A percentile compares a stretch with the other conserved stretches of the same genome.
Evolutionary conservation across 768 basidiomycete species (phyloP).

Genomic region (Serpula lacrymans): DNA sequence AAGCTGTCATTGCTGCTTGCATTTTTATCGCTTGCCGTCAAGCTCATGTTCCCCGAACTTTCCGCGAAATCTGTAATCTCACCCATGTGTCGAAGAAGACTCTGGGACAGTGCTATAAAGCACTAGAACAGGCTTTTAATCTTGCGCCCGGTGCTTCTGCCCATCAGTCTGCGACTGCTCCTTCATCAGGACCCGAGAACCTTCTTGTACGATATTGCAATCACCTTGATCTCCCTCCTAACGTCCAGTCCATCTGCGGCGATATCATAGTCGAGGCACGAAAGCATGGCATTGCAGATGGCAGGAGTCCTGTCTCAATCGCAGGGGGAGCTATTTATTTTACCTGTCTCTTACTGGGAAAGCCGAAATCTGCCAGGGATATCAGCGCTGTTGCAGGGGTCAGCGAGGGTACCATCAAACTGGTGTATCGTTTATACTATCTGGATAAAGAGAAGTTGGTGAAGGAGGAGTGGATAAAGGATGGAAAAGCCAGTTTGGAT

Average conservation of each 20-base stretch:
- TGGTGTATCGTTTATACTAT: constrained; percentile 82
- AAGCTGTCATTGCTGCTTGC: constrained; percentile 94
- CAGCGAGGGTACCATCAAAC: constrained; percentile 91
- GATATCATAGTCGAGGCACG: constrained; percentile 82
- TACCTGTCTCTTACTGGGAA: constrained; percentile 78
- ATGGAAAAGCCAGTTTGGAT: constrained; percentile 58
- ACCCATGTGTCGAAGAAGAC: constrained; percentile 94
- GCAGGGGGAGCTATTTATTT: constrained; percentile 97
- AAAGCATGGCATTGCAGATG: constrained; percentile 86
- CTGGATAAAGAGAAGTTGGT: constrained; percentile 72
- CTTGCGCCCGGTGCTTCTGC: constrained; percentile 78
- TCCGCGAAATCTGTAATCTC: constrained; percentile 92
- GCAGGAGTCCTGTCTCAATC: constrained; percentile 94
- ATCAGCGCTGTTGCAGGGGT: constrained; percentile 91
- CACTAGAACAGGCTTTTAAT: constrained; percentile 85
- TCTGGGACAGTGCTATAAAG: constrained; percentile 90
- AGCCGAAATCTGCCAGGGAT: constrained; percentile 72
- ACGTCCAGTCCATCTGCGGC: constrained; percentile 77
- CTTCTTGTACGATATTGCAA: constrained; percentile 93
- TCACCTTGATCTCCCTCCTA: constrained; percentile 80
- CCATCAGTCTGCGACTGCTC: constrained; percentile 32
- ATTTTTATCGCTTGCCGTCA: constrained; percentile 97
- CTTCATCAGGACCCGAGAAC: constrained; percentile 74
- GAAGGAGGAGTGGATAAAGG: constrained; percentile 82
- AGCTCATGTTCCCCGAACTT: constrained; percentile 92